Base-by-base conservation (phyloP, 352 stramenopile species). In the Phytophthora crassamura region DNA sequence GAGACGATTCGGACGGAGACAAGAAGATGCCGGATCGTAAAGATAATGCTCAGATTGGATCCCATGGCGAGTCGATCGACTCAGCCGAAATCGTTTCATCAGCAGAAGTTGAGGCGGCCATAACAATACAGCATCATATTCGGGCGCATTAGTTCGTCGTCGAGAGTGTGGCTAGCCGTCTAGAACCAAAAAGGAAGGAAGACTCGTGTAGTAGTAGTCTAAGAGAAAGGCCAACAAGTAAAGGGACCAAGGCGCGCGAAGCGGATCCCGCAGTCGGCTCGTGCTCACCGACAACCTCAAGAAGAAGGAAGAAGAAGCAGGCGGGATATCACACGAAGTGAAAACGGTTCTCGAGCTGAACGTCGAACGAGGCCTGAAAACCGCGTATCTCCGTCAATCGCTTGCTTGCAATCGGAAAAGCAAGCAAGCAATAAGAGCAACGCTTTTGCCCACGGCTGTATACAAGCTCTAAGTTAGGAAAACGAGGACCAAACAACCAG, bases 61-160 rank as follows among this genome's bases (percentile, higher is more conserved):
- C 72, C 4, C 72, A 83, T 28, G 49, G 62, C 2, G 77, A 85
- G 10, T 43, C 83, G 41, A 78, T 83, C 20, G 74, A 83, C n/a
- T 30, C 6, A 18, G 45, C n/a, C n/a, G 33, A 16, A 15, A 12
- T 30, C 6, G n/a, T n/a, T n/a, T 46, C 30, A 14, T 16, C 50
- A 36, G 32, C 14, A 16, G 57, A 69, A 55, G 42, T 45, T 3
- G 25, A 67, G 40, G 64, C 68, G 35, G 62, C 66, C 5, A 76
- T 41, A n/a, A 69, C 58, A 18, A 77, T 80, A 28, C 74, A 78
- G 30, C 59, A 67, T 7, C 59, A 69, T 49, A 56, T 66, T 50
- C 62, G 64, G 69, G 42, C 3, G 35, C n/a, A 15, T 57, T 65
- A 34, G 40, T 50, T n/a, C n/a, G n/a, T 51, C 52, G 61, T 43